Evolutionary conservation across 2,329 filamentous ascomycete species (phyloP), one percentile per base, ranked within the genome.

Genomic region (Diaporthe ampelina): DNA sequence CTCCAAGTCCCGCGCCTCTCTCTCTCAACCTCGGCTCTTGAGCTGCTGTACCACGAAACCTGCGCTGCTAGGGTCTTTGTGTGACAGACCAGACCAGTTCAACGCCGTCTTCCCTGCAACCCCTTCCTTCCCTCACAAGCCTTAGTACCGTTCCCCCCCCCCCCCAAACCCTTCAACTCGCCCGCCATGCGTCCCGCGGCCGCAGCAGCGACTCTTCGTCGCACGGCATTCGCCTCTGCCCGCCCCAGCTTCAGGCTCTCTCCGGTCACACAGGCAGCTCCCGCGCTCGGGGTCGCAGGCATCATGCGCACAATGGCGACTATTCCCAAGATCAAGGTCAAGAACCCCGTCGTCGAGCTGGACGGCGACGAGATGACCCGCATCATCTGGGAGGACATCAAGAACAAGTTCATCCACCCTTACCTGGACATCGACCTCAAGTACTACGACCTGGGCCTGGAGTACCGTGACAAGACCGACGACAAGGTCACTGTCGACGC

Each of bases 381-480:
- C 81, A 95, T 99, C 84, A 99, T 99, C 89, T 99, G 97, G 97
- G 89, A 98, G 88, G 92, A 94, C 85, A 99, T 99, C 91, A 98
- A 98, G 91, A 94, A 98, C 88, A 98, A 97, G 90, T 96, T 98
- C 88, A 98, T 98, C 86, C 90, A 93, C 87, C 95, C 95, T 73
- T 98, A 97, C 88, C 93, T 99, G 79, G 95, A 98, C 85, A 92
- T 99, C 84, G 96, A 98, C 86, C 92, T 99, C 82, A 98, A 99
- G 90, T 98, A 98, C 91, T 98, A 97, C 86, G 95, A 98, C 83
- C 86, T 98, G 80, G 97, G 97, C 76, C 91, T 98, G 77, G 92
- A 94, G 84, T 97, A 98, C 90, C 94, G 97, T 83, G 96, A 99
- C 84, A 86, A 97, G 91, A 98, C 97, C 83, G 92, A 97, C 84